Base-by-base conservation (phyloP, 225 moss, liverwort and hornwort species). In the Pseudoscleropodium purum region DNA sequence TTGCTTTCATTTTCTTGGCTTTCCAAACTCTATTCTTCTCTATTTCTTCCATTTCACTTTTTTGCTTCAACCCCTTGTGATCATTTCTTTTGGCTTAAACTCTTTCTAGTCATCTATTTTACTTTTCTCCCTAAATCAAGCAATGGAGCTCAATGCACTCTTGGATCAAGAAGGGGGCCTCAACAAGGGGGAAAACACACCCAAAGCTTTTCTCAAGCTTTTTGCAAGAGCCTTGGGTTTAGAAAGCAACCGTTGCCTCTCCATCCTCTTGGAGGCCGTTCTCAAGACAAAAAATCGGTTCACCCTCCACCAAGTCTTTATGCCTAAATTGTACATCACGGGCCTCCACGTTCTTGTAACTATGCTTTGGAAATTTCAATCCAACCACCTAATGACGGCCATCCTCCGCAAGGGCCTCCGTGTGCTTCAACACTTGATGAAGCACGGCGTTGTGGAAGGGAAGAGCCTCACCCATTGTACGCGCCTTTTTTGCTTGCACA, bases 261-360 rank as follows among this genome's bases (percentile, higher is more conserved):
- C 77, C 52, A 77, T 77, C 5, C 9, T 77, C 23, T 77, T 54
- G 77, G 52, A 77, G 77, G 5, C 23, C 3, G 0, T 77, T 0
- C 29, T 77, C 23, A 77, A 77, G 13, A 76, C 51, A 8, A 54
- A 52, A 3, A 9, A 36, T 2, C 36, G 23, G 23, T 23, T 9
- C 36, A 54, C 24, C 4, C 77, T 54, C 15, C 36, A 24, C 9
- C 23, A 52, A 5, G 4, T 76, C 51, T 52, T 76, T 34, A 52
- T 21, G 51, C 3, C 34, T 19, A 51, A 76, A 21, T 76, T 0
- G 2, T 0, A 24, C 14, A 13, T 77, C 15, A 24, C 0, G 0
- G 36, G 54, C 54, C 77, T 54, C 24, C 36, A 77, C 5, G 0
- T 54, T 19, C 77, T 77, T 2, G 5, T 54, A 15, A 5, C 1